Evolutionary conservation across 495 filamentous ascomycete species (phyloP).

Genomic region (Lasiosphaeris hirsuta): DNA sequence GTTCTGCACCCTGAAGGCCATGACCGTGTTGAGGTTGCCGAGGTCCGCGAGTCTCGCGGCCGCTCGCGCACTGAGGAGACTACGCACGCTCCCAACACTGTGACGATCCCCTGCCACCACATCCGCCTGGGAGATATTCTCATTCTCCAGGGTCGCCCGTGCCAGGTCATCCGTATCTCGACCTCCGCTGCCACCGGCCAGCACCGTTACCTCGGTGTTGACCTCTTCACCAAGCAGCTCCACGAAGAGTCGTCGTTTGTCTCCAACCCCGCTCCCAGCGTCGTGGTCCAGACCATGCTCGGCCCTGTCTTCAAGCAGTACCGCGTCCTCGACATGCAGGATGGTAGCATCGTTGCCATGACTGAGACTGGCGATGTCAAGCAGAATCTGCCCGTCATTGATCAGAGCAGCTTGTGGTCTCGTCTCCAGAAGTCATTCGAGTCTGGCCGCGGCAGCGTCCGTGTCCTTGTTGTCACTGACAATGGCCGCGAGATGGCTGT

Average conservation of each 20-base stretch:
- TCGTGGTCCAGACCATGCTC: conserved; percentile 98
- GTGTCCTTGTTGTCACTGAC: conserved; percentile 94
- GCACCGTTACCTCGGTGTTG: conserved; percentile 98
- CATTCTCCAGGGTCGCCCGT: conserved; percentile 97
- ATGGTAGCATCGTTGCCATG: conserved; percentile 60
- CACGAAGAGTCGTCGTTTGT: conserved; percentile 99
- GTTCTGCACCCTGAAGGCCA: conserved; percentile 63
- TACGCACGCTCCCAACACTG: conserved; percentile 66
- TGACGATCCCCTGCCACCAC: conserved; percentile 98
- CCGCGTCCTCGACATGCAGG: conserved; percentile 96
- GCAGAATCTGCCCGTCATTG: conserved; percentile 87
- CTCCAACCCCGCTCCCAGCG: conserved; percentile 91
- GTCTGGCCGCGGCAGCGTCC: conserved; percentile 87
- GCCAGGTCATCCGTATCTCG: conserved; percentile 99
- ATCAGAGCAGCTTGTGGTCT: conserved; percentile 82
- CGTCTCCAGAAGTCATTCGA: conserved; percentile 83
- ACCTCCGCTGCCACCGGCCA: conserved; percentile 97
- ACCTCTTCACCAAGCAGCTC: conserved; percentile 98
- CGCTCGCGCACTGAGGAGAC: conserved; percentile 24
- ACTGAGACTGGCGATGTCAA: conserved; percentile 85
- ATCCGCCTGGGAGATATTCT: conserved; percentile 97
- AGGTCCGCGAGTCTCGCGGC: conserved; percentile 36
- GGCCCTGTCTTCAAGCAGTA: conserved; percentile 99
- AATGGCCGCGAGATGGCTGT: conserved; percentile 91
- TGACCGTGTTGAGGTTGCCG: conserved; percentile 56